phyloP scores from a whole-genome alignment of 2,329 filamentous ascomycete genomes.

The Periconia sp. region DNA sequence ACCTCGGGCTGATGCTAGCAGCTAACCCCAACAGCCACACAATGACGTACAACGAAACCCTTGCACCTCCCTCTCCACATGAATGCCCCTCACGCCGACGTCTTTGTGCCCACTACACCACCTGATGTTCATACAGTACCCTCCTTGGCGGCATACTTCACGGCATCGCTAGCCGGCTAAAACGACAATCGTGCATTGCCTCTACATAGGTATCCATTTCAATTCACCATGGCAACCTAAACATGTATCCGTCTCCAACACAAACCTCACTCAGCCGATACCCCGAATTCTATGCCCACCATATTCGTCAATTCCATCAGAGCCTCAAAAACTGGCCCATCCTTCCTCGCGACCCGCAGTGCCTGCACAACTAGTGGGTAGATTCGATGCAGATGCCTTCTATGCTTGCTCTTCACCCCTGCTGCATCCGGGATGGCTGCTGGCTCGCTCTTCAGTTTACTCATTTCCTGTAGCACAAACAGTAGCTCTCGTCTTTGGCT shows the following conservation, averaged over 20 bases:
- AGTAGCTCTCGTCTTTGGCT: conserved; percentile 78
- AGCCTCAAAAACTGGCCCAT: conserved; percentile 59
- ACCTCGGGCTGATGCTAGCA: no score
- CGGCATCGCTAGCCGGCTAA: conserved; percentile 1
- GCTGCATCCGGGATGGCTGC: conserved; percentile 63
- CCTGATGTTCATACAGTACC: no score
- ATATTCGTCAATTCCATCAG: conserved; percentile 44
- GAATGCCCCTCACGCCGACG: no score
- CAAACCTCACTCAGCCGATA: conserved; percentile 27
- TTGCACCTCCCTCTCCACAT: no score
- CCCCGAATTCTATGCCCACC: conserved; percentile 43
- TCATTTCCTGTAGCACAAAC: conserved; percentile 68
- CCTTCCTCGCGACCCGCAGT: conserved; percentile 61
- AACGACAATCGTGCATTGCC: neutral
- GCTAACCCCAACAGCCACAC: no score
- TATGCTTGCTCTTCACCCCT: conserved; percentile 37
- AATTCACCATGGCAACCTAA: no score
- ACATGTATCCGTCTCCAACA: no score
- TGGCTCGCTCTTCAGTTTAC: conserved; percentile 68
- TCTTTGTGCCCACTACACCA: no score
- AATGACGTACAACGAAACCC: no score
- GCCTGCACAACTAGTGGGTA: conserved; percentile 76
- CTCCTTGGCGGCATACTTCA: neutral
- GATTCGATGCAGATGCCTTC: conserved; percentile 77
- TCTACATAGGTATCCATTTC: neutral